Evolutionary conservation across 768 basidiomycete genomes (phyloP), one percentile per base, ranked within the genome.

Genomic region (Rhizopogon vinicolor): DNA sequence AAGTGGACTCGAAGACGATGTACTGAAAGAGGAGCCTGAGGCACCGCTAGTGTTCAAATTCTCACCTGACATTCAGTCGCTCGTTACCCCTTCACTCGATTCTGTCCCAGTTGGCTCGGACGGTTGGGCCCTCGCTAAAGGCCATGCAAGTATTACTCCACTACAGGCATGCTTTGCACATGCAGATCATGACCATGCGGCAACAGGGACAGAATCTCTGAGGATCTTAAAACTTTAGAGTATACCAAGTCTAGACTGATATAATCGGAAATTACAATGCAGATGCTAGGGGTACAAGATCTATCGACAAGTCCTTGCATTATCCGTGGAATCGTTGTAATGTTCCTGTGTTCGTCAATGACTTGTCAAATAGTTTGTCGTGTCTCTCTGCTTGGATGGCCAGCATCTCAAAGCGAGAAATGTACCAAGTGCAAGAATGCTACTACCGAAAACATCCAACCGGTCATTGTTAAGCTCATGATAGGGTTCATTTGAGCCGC

Each of bases 51-150:
- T 78, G 25, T 97, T 95, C 77, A 84, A 83, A 68, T 97, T 84
- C 74, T 64, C 86, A 70, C 85, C 85, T 12, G 84, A 90, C 48
- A 81, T 94, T 76, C 72, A 72, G n/a, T 76, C 74, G 10, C 73
- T 95, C 13, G 78, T 95, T 43, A 76, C 74, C 43, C 91, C 91
- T 2, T 68, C 77, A 13, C 58, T 76, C 44, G 77, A 81, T 3
- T 66, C 67, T 16, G 71, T 93, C n/a, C 89, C 91, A 1, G 73
- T 80, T 53, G 93, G 91, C 3, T 84, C 89, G 9, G 93, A 97
- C 68, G 84, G 81, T 0, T 92, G 89, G 89, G 91, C 89, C 14
- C 73, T 94, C 33, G 73, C 76, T 55, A 76, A 83, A 55, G 89
- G 86, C 5, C 82, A 75, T 60, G 86, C 82, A 35, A 89, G 87